Evolutionary conservation across 257 asterid genomes (phyloP), one percentile per base, ranked within the genome.

Genomic region (Scutellaria galericulata): DNA sequence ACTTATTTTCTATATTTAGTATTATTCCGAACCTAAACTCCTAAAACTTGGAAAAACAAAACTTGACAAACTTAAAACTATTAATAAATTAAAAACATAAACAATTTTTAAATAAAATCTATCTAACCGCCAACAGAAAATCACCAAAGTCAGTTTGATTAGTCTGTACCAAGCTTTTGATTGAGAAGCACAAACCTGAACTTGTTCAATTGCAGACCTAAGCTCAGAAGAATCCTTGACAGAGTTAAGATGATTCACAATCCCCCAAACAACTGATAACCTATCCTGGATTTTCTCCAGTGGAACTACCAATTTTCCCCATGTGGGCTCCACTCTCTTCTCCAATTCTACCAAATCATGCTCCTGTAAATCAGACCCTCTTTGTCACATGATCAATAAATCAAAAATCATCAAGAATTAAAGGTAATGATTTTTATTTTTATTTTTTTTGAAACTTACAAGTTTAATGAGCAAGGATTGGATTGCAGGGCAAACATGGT

Each of bases 291-390:
- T 83, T 86, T 81, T 91, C 87, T 91, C 97, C 83, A 91, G 50
- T 7, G 97, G 97, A 77, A 86, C 89, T 76, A 86, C 96, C 78
- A 89, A 74, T 72, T 85, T 81, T 37, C 86, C 74, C 96, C 97
- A 91, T 18, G 89, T 81, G 20, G 96, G 88, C 78, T 86, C 91
- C 66, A 86, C 87, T 3, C 84, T 84, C 20, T 67, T 81, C 79
- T 91, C 96, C 87, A 90, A 71, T 75, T 79, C 87, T 60, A 73
- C 85, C 83, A 90, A 79, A 14, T 90, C 88, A 46, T 68, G 79
- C 15, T 83, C 96, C 97, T 90, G 15, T 7, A 60, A 74, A 31
- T 52, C 27, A 24, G 2, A 24, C 27, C 27, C 0, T 31, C 37
- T 31, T 31, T 31, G 2, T 31, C 37, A 31, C 37, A 31, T 31